Base-by-base conservation (phyloP, 2,329 filamentous ascomycete genomes). In the Aspergillus alliaceus region DNA sequence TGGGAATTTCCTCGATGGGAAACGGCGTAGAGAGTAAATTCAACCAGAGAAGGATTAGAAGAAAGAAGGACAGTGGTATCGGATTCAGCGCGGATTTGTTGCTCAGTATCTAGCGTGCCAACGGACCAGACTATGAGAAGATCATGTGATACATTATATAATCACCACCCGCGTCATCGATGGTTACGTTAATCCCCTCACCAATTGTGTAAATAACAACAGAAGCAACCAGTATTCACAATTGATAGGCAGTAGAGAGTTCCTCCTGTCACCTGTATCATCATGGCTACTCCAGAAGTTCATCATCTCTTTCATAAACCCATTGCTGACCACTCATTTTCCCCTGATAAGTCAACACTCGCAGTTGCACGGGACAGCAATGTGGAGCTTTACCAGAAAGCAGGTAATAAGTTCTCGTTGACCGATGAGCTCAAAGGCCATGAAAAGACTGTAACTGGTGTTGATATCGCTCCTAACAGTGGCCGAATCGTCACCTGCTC, bases 281-380 rank as follows among this genome's bases (percentile, higher is more conserved):
- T 53, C 59, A 98, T 98, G 93, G 82, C 90, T 54, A 76, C 88
- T 59, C 91, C 93, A 64, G 91, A 98, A 83, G 90, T 96, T 58
- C 91, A 98, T 79, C 93, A 98, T 72, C 89, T 99, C 65, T 99
- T 99, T 81, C 92, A 98, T 80, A 87, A 89, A 67, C 92, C 93
- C 60, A 97, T 99, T 72, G 91, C 91, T 65, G 95, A 99, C 82
- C 95, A 99, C 78, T 97, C 93, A 57, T 99, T 99, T 85, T 96
- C 93, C 64, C 87, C 91, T 61, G 95, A 99, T 79, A 90, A 88
- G 73, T 82, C 87, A 75, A 93, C 89, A 27, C 84, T 99, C 57
- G 95, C 95, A 57, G 93, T 99, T 57, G 90, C 93, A 62, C 90
- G 91, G 69, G 93, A 98, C 74, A 92, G 89, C 71, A 85, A 86